Conservation (phyloP, 2,329 filamentous ascomycete genomes). For the Didymella keratinophila region DNA sequence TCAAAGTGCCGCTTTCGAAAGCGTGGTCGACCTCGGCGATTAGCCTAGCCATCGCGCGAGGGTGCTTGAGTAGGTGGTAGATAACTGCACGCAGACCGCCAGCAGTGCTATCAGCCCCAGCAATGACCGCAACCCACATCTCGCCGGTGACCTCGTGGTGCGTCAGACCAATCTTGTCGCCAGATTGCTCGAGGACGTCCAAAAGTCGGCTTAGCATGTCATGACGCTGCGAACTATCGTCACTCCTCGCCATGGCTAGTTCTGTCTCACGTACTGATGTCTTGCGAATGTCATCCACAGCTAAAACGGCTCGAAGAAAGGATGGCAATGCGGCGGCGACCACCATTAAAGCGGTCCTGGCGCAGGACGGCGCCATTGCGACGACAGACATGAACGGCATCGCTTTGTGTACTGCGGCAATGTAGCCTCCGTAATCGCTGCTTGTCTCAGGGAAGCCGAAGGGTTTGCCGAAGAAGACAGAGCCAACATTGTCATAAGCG, state of each 20-base stretch:
- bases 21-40: slow-evolving; percentile 35
- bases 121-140: slow-evolving; percentile 43
- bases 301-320: slow-evolving; percentile 35
- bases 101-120: slow-evolving; percentile 48
- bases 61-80: slow-evolving; percentile 51
- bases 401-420: slow-evolving; percentile 45
- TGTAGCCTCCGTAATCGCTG: slow-evolving; percentile 30
- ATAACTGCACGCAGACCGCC: slow-evolving; percentile 45
- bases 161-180: slow-evolving; percentile 2
- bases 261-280: slow-evolving; percentile 28
- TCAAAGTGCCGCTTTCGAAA: slow-evolving; percentile 18
- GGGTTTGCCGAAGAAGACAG: slow-evolving; percentile 33
- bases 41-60: slow-evolving; percentile 23
- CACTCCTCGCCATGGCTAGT: slow-evolving; percentile 17
- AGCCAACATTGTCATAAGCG: slow-evolving; percentile 29
- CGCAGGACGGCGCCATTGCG: slow-evolving; percentile 23
- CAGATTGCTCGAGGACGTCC: slow-evolving; percentile 32
- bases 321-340: slow-evolving; percentile 26
- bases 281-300: slow-evolving; percentile 28
- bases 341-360: slow-evolving; percentile 20
- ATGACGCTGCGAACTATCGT: slow-evolving; percentile 26
- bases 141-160: slow-evolving; percentile 27
- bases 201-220: slow-evolving; percentile 45
- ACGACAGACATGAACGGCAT: slow-evolving; percentile 36
- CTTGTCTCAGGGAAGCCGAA: slow-evolving; percentile 33